Evolutionary conservation across 2,329 filamentous ascomycete genomes (phyloP).

Genomic region (Aciculosporium take): DNA sequence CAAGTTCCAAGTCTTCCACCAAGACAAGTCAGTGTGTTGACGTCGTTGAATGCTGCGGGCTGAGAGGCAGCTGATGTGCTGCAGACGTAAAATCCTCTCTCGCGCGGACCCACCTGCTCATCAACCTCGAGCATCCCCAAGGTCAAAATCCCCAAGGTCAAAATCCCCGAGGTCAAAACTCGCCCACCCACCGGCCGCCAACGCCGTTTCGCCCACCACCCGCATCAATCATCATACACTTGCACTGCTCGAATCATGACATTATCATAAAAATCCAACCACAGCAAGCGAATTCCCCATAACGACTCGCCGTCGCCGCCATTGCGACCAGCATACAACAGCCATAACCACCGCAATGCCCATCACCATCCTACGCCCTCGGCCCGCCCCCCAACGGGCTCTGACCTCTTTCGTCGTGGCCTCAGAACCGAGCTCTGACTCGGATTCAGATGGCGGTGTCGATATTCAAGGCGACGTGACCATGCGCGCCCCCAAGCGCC

Average conservation of each 20-base stretch:
- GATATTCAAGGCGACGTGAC: conserved; percentile 30
- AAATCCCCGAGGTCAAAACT: too few species aligned
- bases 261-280: neutral
- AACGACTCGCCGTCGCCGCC: neutral
- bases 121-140: neutral
- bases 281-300: neutral
- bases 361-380: conserved; percentile 33
- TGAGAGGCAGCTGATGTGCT: too few species aligned
- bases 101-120: neutral
- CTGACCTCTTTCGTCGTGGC: conserved; percentile 10
- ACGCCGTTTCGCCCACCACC: neutral
- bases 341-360: conserved; percentile 21
- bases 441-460: conserved; percentile 31
- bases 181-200: neutral
- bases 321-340: neutral
- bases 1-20: too few species aligned
- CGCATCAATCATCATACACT: neutral
- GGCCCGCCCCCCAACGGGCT: conserved; percentile 16
- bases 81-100: neutral
- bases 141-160: too few species aligned
- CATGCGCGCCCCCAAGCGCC: conserved; percentile 29
- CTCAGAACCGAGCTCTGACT: conserved; percentile 24
- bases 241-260: neutral
- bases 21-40: too few species aligned
- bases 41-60: too few species aligned